Evolutionary conservation across 2,329 filamentous ascomycete species (phyloP), one percentile per base, ranked within the genome.

Genomic region (Colletotrichum eleusines): DNA sequence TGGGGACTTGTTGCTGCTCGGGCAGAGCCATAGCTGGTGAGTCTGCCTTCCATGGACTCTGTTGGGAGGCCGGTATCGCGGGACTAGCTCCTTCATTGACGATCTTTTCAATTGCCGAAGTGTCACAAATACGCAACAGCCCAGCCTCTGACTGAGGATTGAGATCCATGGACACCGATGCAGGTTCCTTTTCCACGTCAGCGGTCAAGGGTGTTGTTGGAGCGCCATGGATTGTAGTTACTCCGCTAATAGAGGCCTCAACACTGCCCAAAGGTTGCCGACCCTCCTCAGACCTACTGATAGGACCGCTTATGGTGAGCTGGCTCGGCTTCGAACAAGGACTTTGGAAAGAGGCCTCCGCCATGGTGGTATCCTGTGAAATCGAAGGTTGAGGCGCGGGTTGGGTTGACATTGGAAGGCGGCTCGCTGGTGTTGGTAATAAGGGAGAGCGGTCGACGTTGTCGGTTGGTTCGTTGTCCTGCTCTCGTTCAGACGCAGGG

Each of bases 31-130:
- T 9, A 12, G 18, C 23, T 31, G 55, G 63, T 11, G 35, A 20
- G 18, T 71, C 69, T 5, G 51, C 26, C 31, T 71, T 69, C 69
- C 69, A 71, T 9, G 69, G 69, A 20, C 58, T 71, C 44, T 71
- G 69, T 33, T 71, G 69, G 1, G 69, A 69, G 12, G 65, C 58
- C 9, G 51, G 59, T n/a, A 71, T 7, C 14, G 65, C 53, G 23
- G 53, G 64, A 28, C 58, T 71, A 3, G 42, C 14, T 5, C 1
- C 28, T 3, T 35, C 50, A 26, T 9, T 20, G 28, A 33, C 16
- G 5, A 53, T 20, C 11, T 54, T 46, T n/a, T 26, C 31, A 5
- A 33, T 18, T 54, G 16, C 28, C n/a, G 23, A 14, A 18, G 11
- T n/a, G 31, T 18, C 33, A 5, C 7, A 4, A n/a, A 20, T n/a